Percentiles rank a stretch among this genome's conserved stretches.
Evolutionary conservation across 768 basidiomycete species (phyloP).

Genomic region (Daedalea quercina): DNA sequence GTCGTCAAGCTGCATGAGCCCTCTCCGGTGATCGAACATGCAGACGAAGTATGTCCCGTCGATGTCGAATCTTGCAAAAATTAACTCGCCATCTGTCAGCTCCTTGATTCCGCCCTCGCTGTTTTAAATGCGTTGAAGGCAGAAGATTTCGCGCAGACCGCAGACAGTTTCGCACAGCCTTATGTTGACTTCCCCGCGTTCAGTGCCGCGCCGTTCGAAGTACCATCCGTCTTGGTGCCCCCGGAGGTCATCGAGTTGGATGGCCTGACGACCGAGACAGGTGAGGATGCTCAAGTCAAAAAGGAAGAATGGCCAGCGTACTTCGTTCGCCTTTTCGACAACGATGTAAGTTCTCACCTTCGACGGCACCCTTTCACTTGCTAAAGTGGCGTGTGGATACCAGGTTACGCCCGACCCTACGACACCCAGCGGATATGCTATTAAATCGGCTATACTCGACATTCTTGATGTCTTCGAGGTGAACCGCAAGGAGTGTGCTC

Average conservation of each 20-base stretch:
- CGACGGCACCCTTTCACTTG: background rate
- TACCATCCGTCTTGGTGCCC: constrained; percentile 79
- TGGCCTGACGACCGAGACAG: constrained; percentile 56
- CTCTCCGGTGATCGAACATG: constrained; percentile 36
- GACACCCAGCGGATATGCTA: constrained; percentile 71
- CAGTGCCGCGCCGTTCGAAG: constrained; percentile 45
- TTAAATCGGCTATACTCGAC: constrained; percentile 71
- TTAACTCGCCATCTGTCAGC: constrained; percentile 37
- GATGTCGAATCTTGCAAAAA: background rate
- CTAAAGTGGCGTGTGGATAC: background rate
- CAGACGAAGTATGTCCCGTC: constrained; percentile 48
- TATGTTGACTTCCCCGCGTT: constrained; percentile 45
- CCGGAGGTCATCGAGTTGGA: constrained; percentile 85
- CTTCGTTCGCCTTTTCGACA: constrained; percentile 61
- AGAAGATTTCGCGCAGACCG: constrained; percentile 50
- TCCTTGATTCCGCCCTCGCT: constrained; percentile 65
- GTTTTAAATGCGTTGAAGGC: constrained; percentile 57
- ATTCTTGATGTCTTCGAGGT: constrained; percentile 87
- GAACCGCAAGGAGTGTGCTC: constrained; percentile 92
- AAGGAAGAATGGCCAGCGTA: constrained; percentile 82
- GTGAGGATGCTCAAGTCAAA: constrained; percentile 66
- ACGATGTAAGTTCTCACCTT: constrained; percentile 31
- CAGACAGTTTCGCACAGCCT: constrained; percentile 56
- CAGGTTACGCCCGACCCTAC: constrained; percentile 75
- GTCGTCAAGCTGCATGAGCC: constrained; percentile 44